These are phyloP conservation scores for Penstemon eatonii DNA, from an alignment of 257 asterid species.

Conservation along the genomic window DNA sequence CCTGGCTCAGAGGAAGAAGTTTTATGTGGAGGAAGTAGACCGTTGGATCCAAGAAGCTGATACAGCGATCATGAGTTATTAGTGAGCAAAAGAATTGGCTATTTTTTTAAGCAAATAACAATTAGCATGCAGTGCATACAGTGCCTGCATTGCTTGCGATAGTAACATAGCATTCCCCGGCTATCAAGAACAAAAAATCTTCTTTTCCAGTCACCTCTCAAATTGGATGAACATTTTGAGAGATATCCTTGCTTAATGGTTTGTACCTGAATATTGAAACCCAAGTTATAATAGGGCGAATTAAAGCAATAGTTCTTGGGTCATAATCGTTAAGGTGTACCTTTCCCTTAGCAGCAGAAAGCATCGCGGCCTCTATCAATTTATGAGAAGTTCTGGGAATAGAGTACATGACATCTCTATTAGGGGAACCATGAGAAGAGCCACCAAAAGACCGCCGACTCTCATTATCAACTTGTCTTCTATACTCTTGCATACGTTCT, in stretches of 20 bases:
- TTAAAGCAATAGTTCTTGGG: no score
- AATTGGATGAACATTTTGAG: slow-evolving; percentile 71
- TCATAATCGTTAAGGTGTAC: slow-evolving; percentile 38
- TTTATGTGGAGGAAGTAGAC: slow-evolving; percentile 46
- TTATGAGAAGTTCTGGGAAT: slow-evolving; percentile 66
- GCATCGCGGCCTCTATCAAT: slow-evolving; percentile 83
- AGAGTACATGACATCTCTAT: slow-evolving; percentile 47
- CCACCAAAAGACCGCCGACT: slow-evolving; percentile 47
- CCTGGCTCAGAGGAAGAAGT: slow-evolving; percentile 62
- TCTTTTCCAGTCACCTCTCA: slow-evolving; percentile 96
- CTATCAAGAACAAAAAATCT: slow-evolving; percentile 79
- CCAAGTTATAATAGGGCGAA: slow-evolving; percentile 34
- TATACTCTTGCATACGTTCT: slow-evolving; percentile 80
- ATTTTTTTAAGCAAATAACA: slow-evolving; percentile 11
- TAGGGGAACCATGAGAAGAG: slow-evolving; percentile 40
- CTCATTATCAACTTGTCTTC: slow-evolving; percentile 63
- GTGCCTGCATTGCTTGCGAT: slow-evolving; percentile 73
- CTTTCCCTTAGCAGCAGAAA: slow-evolving; percentile 80
- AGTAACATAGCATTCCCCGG: slow-evolving; percentile 79
- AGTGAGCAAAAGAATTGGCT: slow-evolving; percentile 31
- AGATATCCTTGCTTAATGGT: slow-evolving; percentile 82
- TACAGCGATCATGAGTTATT: slow-evolving; percentile 6
- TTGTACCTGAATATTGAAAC: slow-evolving; percentile 81
- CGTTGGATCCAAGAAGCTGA: slow-evolving; percentile 50
- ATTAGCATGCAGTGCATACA: slow-evolving; percentile 33